Evolutionary conservation across 306 rosid species (phyloP), one percentile per base, ranked within the genome.

Genomic region (Begonia peltatifolia): DNA sequence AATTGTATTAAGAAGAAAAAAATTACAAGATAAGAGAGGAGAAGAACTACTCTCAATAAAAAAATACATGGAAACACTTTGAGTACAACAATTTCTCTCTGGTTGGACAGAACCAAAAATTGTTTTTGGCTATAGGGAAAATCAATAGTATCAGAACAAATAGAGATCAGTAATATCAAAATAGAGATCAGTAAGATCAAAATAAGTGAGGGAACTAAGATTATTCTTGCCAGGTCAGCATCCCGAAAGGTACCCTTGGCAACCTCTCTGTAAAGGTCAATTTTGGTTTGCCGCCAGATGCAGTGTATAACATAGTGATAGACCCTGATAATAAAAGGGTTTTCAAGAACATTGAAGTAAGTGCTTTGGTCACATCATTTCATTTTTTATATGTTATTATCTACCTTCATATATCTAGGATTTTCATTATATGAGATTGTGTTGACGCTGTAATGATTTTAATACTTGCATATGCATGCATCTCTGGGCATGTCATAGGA

Each of bases 201-300:
- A 30, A 30, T 30, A 30, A 30, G 38, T 30, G 1, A 30, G 38
- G 38, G 38, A 30, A 30, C 16, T 47, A 52, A 54, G 30, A 54
- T 63, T 69, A 9, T 56, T 67, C 46, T 64, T 69, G 48, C 72
- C 87, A 92, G 99, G 95, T 81, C 73, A 83, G 78, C 55, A 87
- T 71, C 64, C 94, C 96, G 46, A 83, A 86, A 77, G 99, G 88
- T 50, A 83, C 99, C 69, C 81, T 92, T 58, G 81, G 96, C 82
- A 83, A 74, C 74, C 88, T 92, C 55, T 61, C 71, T 65, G 96
- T 68, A 22, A 81, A 66, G 47, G 83, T 90, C 57, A 69, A 81
- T 71, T 90, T 83, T 47, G 99, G 99, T 44, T 58, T 92, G 57
- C 99, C 99, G 14, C 99, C 96, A 41, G 96, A 86, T 77, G 94